Evolutionary conservation across 2,329 filamentous ascomycete species (phyloP).

Genomic region (Raffaelea albimanens): DNA sequence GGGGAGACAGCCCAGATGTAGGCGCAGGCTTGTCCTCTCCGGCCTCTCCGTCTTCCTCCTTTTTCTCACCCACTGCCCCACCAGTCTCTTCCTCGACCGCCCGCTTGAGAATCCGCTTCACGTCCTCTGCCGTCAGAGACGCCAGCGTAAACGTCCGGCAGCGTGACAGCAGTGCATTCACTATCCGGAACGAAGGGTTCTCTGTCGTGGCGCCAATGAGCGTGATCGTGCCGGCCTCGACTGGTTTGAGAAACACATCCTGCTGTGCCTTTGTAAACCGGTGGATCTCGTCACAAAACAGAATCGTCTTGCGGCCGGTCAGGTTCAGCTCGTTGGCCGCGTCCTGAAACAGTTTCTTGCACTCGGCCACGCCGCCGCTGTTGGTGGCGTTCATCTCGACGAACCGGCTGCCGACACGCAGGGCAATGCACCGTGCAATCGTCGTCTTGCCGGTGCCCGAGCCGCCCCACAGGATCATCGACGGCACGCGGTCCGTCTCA

Average conservation of each 20-base stretch:
- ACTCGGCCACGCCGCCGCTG: conserved; percentile 78
- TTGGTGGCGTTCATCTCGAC: conserved; percentile 94
- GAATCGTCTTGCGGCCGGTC: conserved; percentile 83
- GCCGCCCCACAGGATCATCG: conserved; percentile 88
- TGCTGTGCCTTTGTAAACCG: conserved; percentile 87
- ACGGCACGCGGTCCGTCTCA: conserved; percentile 75
- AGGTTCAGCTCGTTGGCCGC: conserved; percentile 70
- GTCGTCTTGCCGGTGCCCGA: conserved; percentile 82
- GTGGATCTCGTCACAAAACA: conserved; percentile 97
- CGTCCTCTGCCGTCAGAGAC: conserved; percentile 62
- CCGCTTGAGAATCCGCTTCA: conserved; percentile 65
- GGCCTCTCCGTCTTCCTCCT: conserved; percentile 14
- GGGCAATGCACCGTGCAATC: conserved; percentile 83
- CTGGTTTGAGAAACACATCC: conserved; percentile 86
- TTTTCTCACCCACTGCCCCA: not conserved
- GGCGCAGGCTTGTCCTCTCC: conserved; percentile 30
- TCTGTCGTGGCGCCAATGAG: conserved; percentile 94
- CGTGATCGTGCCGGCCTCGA: conserved; percentile 83
- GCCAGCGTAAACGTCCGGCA: conserved; percentile 84
- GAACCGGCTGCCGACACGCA: conserved; percentile 73
- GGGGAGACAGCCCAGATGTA: conserved; percentile 29
- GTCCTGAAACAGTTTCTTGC: conserved; percentile 84
- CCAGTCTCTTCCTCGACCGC: conserved; percentile 54
- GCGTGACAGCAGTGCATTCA: conserved; percentile 75
- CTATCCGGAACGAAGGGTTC: conserved; percentile 91